Conservation (phyloP, 148 eudicot genomes). For the Persicaria maculosa region DNA sequence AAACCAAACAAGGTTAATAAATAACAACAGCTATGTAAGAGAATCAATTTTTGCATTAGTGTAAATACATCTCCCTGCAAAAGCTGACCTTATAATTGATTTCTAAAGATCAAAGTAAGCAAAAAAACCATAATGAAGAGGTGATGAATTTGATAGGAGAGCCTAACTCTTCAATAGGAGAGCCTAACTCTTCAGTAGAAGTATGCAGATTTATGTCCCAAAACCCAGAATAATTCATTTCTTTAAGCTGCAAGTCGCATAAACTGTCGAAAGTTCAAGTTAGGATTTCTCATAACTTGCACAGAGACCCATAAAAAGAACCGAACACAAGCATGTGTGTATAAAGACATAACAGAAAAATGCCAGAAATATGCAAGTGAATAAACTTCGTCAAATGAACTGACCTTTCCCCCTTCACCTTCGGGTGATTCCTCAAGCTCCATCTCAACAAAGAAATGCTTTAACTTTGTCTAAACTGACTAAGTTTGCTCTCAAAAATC, state of each 20-base stretch:
- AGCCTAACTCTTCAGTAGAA: no score
- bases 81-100: no score
- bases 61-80: no score
- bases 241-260: neutral
- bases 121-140: no score
- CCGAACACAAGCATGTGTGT: neutral
- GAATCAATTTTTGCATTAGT: no score
- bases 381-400: slow-evolving; percentile 17
- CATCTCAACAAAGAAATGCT: slow-evolving; percentile 63
- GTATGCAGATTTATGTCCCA: neutral
- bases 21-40: no score
- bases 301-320: neutral
- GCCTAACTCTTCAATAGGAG: no score
- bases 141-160: no score
- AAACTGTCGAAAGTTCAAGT: neutral
- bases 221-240: neutral
- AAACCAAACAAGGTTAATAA: no score
- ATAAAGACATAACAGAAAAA: neutral
- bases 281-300: neutral
- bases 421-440: slow-evolving; percentile 65
- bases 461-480: neutral
- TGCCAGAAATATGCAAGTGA: neutral
- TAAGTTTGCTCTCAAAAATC: neutral
- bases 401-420: slow-evolving; percentile 35
- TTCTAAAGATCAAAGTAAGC: no score